These are phyloP conservation scores for Kwoniella europaea DNA, from an alignment of 768 basidiomycete species.

Conservation along the genomic window DNA sequence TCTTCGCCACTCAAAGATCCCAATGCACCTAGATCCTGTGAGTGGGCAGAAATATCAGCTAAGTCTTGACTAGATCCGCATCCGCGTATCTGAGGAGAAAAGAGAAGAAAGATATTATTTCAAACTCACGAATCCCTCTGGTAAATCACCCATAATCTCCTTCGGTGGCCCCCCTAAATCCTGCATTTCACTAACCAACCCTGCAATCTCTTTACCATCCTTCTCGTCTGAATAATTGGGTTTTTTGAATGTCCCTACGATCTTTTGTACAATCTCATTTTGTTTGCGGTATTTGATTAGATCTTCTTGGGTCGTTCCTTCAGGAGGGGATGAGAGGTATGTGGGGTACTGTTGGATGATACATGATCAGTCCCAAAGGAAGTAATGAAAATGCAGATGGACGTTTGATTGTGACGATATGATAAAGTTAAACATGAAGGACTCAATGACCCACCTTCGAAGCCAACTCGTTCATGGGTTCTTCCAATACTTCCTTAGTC, in stretches of 20 bases:
- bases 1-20: slow-evolving; percentile 39
- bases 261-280: slow-evolving; percentile 43
- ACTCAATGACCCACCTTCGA: slow-evolving; percentile 50
- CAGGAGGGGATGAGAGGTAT: slow-evolving; percentile 53
- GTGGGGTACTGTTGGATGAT: slow-evolving; percentile 49
- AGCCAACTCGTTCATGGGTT: slow-evolving; percentile 56
- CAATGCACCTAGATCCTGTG: slow-evolving; percentile 43
- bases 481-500: slow-evolving; percentile 57
- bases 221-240: slow-evolving; percentile 48
- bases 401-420: not conserved
- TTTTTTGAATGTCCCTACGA: slow-evolving; percentile 50
- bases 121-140: slow-evolving; percentile 56
- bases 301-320: slow-evolving; percentile 36
- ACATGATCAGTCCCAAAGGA: not conserved
- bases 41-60: not conserved
- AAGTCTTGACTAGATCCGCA: too few species aligned
- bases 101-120: not conserved
- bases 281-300: slow-evolving; percentile 50
- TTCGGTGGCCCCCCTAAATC: slow-evolving; percentile 57
- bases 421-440: not conserved
- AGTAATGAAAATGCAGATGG: not conserved
- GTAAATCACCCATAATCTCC: slow-evolving; percentile 58
- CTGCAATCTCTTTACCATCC: slow-evolving; percentile 42
- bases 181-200: slow-evolving; percentile 54
- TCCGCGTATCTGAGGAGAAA: not conserved